Base-by-base conservation (phyloP, 75 land plant species). In the Cunninghamia lanceolata region DNA sequence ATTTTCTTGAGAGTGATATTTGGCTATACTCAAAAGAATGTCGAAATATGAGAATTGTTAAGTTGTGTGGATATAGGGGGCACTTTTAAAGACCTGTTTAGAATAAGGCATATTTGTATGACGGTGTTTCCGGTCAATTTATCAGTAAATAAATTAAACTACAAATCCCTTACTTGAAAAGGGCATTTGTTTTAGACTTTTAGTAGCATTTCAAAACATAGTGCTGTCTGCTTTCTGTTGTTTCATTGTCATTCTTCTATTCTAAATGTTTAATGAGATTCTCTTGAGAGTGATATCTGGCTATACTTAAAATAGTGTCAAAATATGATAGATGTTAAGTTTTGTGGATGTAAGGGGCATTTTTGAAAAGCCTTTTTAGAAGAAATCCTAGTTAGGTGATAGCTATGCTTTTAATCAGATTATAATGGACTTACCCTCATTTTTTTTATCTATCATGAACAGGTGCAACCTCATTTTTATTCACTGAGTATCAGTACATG, bases 391-490 rank as follows among this genome's bases (percentile, higher is more conserved):
- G 13, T 79, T 42, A 4, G n/a, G 46, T 42, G 47, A 8, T 42
- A 7, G 19, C 9, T 42, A 40, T 21, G 0, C 28, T 79, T 79
- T 9, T 9, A 21, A 21, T 38, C 21, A 19, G 3, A 79, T 70
- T 70, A 79, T 9, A 80, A 9, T 34, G 84, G 34, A 75, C 4
- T 40, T 66, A 82, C 75, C 28, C 7, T 39, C 28, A 35, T 83
- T 9, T n/a, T 17, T 86, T 73, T 38, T 9, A 15, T 46, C 32
- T 28, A 42, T 75, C 8, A 74, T 17, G 38, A 28, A 84, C 92
- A 95, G 97, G 97, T 3, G 93, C 95, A 8, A 92, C 93, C 36
- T 95, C 98, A 0, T 96, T 96, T 86, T 93, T 96, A 13, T 90
- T 87, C 80, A 96, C 98, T 3, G 95, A 94, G 84, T 96, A 96